Base-by-base conservation (phyloP, 140 eudicot species). In the Stevia rebaudiana region DNA sequence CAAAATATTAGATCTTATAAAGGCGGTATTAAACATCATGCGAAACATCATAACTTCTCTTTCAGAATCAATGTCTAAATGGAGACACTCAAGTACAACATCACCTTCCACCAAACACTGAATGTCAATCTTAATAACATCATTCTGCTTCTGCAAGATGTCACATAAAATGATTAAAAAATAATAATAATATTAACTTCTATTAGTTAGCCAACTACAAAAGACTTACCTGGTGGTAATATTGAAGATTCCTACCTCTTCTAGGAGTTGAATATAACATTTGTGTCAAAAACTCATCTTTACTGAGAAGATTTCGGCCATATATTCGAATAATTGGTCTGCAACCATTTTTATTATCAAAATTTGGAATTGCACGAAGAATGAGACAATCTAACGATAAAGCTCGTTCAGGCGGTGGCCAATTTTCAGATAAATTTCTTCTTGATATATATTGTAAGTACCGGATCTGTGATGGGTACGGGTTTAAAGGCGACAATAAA, bases 11-110 rank as follows among this genome's bases (percentile, higher is more conserved):
- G 99, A 92, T 31, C 99, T 78, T 13, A 92, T 92, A 76, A 92
- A 92, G 67, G 99, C 95, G 18, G 99, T 92, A 70, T 91, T 91
- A 75, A 91, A 91, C 95, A 87, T 81, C 60, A 87, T 75, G 8
- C 98, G 87, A 54, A 92, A 92, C 99, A 92, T 92, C 99, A 92
- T 92, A 33, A 88, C 83, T 82, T 92, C 99, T 74, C 99, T 76
- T 71, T 88, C 99, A n/a, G 95, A 76, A 47, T 92, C 99, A 53
- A 83, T 37, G 68, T 92, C 96, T 39, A 92, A 50, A 74, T 92
- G 99, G 35, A 92, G 83, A 72, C 99, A 92, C 70, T 92, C 99
- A 63, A 92, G 69, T 6, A 92, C 99, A n/a, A 92, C 99, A 83
- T 92, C 97, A 58, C 99, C 97, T 86, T 92, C 86, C 72, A 92